Conservation (phyloP, 108 stramenopile genomes). For the Cyclotella sp. region DNA sequence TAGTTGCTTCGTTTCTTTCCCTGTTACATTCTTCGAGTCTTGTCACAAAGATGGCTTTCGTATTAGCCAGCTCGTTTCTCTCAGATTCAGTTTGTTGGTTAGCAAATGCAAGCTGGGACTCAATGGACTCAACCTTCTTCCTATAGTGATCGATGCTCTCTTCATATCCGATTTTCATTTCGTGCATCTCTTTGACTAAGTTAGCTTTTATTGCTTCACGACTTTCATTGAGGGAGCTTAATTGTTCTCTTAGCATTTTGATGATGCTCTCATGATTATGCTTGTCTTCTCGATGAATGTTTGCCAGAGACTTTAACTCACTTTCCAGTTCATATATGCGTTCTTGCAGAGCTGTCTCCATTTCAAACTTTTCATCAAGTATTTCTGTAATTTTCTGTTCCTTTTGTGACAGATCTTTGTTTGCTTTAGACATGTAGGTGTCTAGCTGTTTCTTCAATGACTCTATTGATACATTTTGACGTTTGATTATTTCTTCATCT, state of each 20-base stretch:
- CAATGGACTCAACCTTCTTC: slow-evolving; percentile 37
- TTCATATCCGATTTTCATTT: slow-evolving; percentile 25
- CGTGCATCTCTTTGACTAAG: slow-evolving; percentile 20
- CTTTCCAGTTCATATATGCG: slow-evolving; percentile 23
- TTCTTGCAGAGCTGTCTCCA: slow-evolving; percentile 20
- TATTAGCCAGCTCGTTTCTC: slow-evolving; percentile 7
- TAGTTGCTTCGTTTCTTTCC: slow-evolving; percentile 22
- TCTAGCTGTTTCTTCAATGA: slow-evolving; percentile 19
- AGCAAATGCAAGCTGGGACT: slow-evolving; percentile 22
- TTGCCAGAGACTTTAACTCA: slow-evolving; percentile 15
- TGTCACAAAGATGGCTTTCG: slow-evolving; percentile 15
- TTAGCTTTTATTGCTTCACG: slow-evolving; percentile 16
- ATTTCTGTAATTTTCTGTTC: slow-evolving; percentile 18
- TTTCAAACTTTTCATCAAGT: slow-evolving; percentile 23
- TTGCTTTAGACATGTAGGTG: not conserved
- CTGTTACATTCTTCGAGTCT: slow-evolving; percentile 12
- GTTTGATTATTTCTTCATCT: not conserved
- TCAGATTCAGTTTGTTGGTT: slow-evolving; percentile 17
- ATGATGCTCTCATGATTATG: slow-evolving; percentile 24
- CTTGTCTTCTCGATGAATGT: slow-evolving; percentile 5
- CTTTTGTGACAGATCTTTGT: slow-evolving; percentile 8
- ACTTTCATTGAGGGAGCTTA: slow-evolving; percentile 2
- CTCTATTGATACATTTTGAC: slow-evolving; percentile 1
- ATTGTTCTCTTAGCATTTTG: slow-evolving; percentile 19
- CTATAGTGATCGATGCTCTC: slow-evolving; percentile 23